A percentile compares a stretch with the other conserved stretches of the same genome.
phyloP scores from a whole-genome alignment of 176 grass and related monocot species.

The Eragrostis nindensis region DNA sequence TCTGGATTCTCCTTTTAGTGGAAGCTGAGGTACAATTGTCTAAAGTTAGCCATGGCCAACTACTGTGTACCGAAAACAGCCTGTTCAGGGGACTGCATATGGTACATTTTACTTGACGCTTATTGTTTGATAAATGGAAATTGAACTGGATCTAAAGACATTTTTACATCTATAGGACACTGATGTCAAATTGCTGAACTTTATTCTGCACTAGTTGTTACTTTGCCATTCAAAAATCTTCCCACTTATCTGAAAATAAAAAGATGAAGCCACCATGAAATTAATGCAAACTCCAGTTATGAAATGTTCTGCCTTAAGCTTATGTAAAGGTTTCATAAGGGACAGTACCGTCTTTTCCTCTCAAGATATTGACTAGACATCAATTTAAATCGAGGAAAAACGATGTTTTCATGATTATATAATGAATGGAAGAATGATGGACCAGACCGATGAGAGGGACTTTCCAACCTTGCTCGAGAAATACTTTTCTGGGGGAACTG shows the following conservation, averaged over 20 bases:
- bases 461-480: slow-evolving; percentile 56
- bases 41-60: slow-evolving; percentile 14
- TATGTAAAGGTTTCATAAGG: neutral
- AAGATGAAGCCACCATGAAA: neutral
- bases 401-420: slow-evolving; percentile 37
- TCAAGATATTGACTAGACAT: neutral
- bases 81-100: slow-evolving; percentile 19
- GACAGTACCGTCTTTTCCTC: slow-evolving; percentile 20
- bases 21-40: slow-evolving; percentile 39
- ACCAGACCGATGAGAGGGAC: slow-evolving; percentile 64
- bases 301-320: neutral
- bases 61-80: slow-evolving; percentile 41
- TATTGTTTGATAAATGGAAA: neutral
- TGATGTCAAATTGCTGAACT: neutral
- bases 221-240: neutral
- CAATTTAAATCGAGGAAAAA: slow-evolving; percentile 18
- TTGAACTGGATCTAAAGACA: neutral
- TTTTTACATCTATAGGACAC: neutral
- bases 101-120: neutral
- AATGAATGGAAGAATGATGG: slow-evolving; percentile 49
- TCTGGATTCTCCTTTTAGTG: slow-evolving; percentile 17
- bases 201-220: neutral
- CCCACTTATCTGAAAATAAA: neutral
- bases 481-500: slow-evolving; percentile 1
- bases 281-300: neutral